These are phyloP conservation scores for Ajuga chamaepitys DNA, from an alignment of 257 asterid genomes.

Conservation along the genomic window DNA sequence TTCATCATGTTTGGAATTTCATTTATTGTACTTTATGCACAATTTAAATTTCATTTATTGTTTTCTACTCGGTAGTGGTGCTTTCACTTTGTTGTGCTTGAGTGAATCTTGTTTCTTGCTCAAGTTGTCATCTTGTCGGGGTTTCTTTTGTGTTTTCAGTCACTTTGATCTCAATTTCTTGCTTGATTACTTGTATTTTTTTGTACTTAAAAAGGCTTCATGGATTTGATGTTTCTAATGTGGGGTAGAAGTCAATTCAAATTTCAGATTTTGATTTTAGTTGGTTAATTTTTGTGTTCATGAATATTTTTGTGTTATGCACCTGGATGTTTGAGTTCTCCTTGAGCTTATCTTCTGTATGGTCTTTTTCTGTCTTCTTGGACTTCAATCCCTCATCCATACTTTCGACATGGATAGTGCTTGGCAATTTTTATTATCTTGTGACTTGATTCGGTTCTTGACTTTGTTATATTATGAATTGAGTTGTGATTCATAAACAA, in stretches of 20 bases:
- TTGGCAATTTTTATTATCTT: background rate
- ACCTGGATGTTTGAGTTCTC: background rate
- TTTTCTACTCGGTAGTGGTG: background rate
- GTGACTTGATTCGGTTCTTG: background rate
- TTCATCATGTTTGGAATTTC: slow-evolving; percentile 8
- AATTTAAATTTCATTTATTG: background rate
- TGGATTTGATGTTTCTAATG: background rate
- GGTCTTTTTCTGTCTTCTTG: background rate
- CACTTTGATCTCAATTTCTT: background rate
- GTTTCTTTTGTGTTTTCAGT: slow-evolving; percentile 1
- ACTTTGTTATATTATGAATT: background rate
- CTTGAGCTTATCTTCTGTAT: background rate
- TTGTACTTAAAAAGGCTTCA: too few relatives aligned
- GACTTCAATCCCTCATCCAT: background rate
- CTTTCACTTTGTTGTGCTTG: slow-evolving; percentile 1
- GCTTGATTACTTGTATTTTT: too few relatives aligned
- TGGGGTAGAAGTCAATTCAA: background rate
- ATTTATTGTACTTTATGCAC: background rate
- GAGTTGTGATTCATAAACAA: background rate
- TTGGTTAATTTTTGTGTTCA: background rate
- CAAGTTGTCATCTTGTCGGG: background rate
- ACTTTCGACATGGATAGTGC: background rate
- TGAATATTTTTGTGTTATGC: background rate
- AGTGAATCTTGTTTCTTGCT: slow-evolving; percentile 15
- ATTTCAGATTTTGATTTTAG: background rate